Evolutionary conservation across 139 green algal species (phyloP), one percentile per base, ranked within the genome.

Genomic region (Deuterostichococcus epilithicus): DNA sequence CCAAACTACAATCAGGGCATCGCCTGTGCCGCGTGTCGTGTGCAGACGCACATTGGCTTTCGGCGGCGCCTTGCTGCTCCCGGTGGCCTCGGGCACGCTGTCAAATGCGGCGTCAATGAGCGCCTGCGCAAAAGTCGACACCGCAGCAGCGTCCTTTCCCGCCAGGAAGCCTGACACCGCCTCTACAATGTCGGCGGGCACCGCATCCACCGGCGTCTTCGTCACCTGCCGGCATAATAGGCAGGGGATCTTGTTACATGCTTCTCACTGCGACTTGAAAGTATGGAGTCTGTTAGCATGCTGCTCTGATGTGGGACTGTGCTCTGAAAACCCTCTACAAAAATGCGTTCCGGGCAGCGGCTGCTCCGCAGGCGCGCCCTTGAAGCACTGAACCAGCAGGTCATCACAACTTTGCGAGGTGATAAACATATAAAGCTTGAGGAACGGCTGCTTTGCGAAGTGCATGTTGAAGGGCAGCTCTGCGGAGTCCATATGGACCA

Each of bases 31-130:
- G n/a, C n/a, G n/a, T n/a, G n/a, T n/a, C n/a, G n/a, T n/a, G n/a
- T n/a, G n/a, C 58, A 18, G 34, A 37, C 32, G 33, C n/a, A 73
- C 74, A 38, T 79, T 73, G 15, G 74, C 74, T 22, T 79, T 79
- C 1, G 74, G 74, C 0, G 60, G n/a, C 52, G 65, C 22, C 28
- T 63, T 36, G 4, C 63, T 78, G 74, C 74, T 47, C 10, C 30
- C n/a, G 4, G 15, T 6, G 2, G 63, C 5, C 32, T 79, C 74
- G 32, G 74, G 74, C n/a, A 79, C 32, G 23, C 37, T 47, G n/a
- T 73, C 74, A 37, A 73, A n/a, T 10, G 59, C 67, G 33, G 74
- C 65, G 15, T 72, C 33, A 13, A 79, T 25, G 6, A 79, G 63
- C 5, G 37, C 15, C 18, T 33, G 20, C 20, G 70, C 33, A 66